Evolutionary conservation across 139 green algal genomes (phyloP), one percentile per base, ranked within the genome.

Genomic region (Picochlorum sp.): DNA sequence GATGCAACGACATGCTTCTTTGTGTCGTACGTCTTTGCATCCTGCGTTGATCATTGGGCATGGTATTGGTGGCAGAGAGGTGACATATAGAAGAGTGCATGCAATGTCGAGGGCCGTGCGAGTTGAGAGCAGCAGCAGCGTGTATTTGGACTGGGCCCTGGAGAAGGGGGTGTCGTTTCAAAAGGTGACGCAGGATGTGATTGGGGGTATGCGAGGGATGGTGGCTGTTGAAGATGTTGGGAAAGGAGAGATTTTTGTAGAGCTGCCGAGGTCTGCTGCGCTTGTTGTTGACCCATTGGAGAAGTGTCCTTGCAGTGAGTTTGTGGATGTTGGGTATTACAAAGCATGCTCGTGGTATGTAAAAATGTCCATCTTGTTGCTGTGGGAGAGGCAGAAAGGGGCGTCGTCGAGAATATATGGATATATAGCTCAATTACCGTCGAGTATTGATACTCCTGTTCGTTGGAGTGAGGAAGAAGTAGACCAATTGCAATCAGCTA

Each of bases 401-500:
- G 2, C 31, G 0, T 13, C 47, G 5, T 84, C 79, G 0, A 16
- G 41, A 3, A 62, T 90, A 11, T 62, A 49, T 9, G 50, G 55
- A 20, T 95, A 90, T 70, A 18, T 93, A 0, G 45, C 76, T 57
- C 71, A 84, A 65, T 78, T 95, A 30, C 88, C 88, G 0, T 8
- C 56, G 9, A 60, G 41, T 4, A 75, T 89, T 23, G 78, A 88
- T 38, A 74, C 77, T 0, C 84, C 85, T 2, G 63, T 90, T 31
- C 68, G 76, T 18, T 95, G 88, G 88, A 58, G 51, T 6, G 58
- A 77, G 1, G 60, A 66, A 18, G 70, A 84, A 62, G 50, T 94
- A 58, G 62, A 73, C 45, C 21, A 74, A 56, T 71, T 95, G 28
- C 80, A 86, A 65, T 91, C 91, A 58, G 67, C 63, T 0, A 57